Base-by-base conservation (phyloP, 306 rosid species). In the Casuarina cunninghamiana region DNA sequence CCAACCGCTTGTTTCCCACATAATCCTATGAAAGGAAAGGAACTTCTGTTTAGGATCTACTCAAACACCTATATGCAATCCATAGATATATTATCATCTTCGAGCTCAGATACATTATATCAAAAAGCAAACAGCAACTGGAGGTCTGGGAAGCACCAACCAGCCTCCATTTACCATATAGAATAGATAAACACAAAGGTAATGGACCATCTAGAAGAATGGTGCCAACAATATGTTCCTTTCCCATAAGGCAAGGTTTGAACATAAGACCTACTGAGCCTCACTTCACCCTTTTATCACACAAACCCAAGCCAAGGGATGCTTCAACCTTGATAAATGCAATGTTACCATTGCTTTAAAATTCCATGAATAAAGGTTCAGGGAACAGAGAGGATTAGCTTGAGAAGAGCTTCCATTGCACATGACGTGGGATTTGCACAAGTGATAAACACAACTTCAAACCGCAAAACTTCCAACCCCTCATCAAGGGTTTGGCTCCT, bases 1-100 rank as follows among this genome's bases (percentile, higher is more conserved):
- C 98, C 88, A 94, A 83, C 77, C 97, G 87, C 83, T 94, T 94
- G 86, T 94, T 94, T 57, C 98, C 98, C 75, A 94, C 98, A 84
- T 94, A 94, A 86, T 92, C 98, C 97, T 93, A 73, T 42, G 76
- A 75, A 5, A 46, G 72, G 35, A 48, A 61, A 72, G 32, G 71
- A n/a, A 10, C 50, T 54, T 62, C 17, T 12, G 15, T 48, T 37
- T 42, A 37, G 44, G 21, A 55, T 68, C 63, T 44, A 69, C 13
- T 35, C 69, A 48, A 41, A 32, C 71, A 53, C 60, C 45, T 6
- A 42, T 32, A 74, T 17, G 38, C 37, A 17, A 11, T 11, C 26
- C 65, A 58, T 10, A 21, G 16, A 58, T 58, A 19, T 26, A 58
- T 2, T n/a, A 16, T 32, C 50, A 66, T 66, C 4, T 35, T 19